Percentiles rank a stretch among this genome's conserved stretches.
These are phyloP conservation scores for Zasmidium citrigriseum DNA, from an alignment of 2,329 filamentous ascomycete species.

Conservation along the genomic window DNA sequence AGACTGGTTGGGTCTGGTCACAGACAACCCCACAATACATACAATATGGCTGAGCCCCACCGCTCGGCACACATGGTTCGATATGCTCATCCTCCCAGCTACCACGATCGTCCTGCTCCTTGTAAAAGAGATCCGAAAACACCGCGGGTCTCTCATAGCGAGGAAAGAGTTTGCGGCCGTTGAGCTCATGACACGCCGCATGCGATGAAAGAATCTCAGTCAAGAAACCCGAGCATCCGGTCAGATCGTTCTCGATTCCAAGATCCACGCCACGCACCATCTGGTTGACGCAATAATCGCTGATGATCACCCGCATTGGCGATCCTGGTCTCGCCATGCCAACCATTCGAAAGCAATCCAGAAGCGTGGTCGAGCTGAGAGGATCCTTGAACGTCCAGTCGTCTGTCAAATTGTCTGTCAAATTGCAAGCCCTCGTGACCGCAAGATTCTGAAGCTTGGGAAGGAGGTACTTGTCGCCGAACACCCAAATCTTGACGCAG, in stretches of 20 bases:
- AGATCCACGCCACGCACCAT: not conserved
- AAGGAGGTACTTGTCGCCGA: not conserved
- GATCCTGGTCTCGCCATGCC: not conserved
- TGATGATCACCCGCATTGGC: not conserved
- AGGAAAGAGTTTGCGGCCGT: not conserved
- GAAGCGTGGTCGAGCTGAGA: not conserved
- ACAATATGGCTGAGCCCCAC: no score
- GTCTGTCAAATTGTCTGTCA: not conserved
- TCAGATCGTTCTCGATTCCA: not conserved
- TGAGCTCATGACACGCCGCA: not conserved
- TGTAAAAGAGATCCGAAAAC: not conserved
- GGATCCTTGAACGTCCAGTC: no score
- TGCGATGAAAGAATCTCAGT: not conserved
- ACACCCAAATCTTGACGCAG: not conserved
- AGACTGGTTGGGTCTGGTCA: not conserved
- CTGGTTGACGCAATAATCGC: not conserved
- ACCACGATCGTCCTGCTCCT: not conserved
- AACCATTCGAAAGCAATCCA: not conserved
- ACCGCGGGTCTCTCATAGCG: not conserved
- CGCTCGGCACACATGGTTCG: no score
- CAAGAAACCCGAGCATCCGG: not conserved
- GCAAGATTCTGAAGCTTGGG: not conserved
- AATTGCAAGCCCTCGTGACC: not conserved
- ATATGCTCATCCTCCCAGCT: no score
- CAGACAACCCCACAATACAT: not conserved